These are phyloP conservation scores for Esteya vermicola DNA, from an alignment of 2,329 filamentous ascomycete species.

Conservation along the genomic window DNA sequence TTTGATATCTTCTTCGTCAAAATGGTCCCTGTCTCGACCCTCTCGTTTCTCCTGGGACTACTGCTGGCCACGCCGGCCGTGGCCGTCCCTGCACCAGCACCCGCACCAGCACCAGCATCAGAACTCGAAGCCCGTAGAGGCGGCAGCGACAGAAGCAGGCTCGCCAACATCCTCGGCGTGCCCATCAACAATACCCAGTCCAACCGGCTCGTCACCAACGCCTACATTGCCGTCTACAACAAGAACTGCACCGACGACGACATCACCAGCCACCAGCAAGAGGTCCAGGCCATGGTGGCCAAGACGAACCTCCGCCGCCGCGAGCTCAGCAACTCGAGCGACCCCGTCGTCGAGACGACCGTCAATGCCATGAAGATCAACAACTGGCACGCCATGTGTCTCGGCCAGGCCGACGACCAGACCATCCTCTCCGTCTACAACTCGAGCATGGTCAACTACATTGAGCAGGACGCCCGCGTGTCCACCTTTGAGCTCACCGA, in stretches of 20 bases:
- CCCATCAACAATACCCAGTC: conserved; percentile 36
- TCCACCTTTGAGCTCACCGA: conserved; percentile 22
- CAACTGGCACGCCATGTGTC: conserved; percentile 36
- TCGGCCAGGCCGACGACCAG: conserved; percentile 17
- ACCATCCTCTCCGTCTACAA: conserved; percentile 28
- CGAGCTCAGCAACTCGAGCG: conserved; percentile 4
- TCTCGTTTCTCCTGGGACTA: conserved; percentile 6
- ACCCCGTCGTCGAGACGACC: conserved; percentile 2
- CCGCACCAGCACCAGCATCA: too few species aligned
- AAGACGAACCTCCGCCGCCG: conserved; percentile 36
- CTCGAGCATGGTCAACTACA: conserved; percentile 25
- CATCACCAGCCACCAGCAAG: conserved; percentile 33
- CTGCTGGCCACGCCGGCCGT: conserved; percentile 3
- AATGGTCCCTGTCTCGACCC: conserved; percentile 12
- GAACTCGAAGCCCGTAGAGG: too few species aligned
- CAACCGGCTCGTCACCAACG: conserved; percentile 34
- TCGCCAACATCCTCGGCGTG: conserved; percentile 18
- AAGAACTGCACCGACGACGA: conserved; percentile 30
- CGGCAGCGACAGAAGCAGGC: conserved; percentile 3
- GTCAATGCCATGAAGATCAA: conserved; percentile 21
- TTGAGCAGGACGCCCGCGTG: conserved; percentile 34
- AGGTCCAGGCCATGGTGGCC: conserved; percentile 32
- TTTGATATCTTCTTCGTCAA: conserved; percentile 2
- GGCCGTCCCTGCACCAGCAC: conserved; percentile 1
- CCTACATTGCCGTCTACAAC: conserved; percentile 54